These are phyloP conservation scores for Fusarium fujikuroi DNA, from an alignment of 2,329 filamentous ascomycete genomes.

Conservation along the genomic window DNA sequence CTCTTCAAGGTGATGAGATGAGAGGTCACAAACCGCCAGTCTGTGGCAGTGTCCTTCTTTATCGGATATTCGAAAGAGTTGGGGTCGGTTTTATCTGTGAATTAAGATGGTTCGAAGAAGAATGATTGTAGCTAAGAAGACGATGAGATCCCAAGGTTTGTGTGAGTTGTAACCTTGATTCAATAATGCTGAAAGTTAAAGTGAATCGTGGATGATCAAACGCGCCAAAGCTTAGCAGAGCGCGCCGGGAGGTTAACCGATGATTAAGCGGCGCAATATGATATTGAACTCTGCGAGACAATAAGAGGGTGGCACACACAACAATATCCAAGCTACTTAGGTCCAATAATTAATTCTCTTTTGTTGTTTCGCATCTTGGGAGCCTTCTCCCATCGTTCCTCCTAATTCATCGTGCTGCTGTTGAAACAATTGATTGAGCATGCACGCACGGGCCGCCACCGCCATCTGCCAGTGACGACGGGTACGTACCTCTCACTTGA, in stretches of 20 bases:
- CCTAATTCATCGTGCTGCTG: background rate
- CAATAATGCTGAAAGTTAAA: conserved; percentile 17
- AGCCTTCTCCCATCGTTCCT: background rate
- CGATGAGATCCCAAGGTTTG: conserved; percentile 5
- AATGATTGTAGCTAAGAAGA: background rate
- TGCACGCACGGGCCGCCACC: background rate
- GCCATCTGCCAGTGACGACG: background rate
- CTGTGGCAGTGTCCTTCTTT: background rate
- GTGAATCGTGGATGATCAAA: conserved; percentile 16
- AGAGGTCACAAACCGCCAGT: background rate
- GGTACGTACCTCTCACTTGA: background rate
- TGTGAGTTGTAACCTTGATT: conserved; percentile 15
- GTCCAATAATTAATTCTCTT: no score
- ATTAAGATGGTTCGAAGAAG: background rate
- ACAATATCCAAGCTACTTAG: no score
- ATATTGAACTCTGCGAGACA: background rate
- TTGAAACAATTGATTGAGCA: background rate
- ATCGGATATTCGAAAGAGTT: background rate
- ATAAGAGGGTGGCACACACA: background rate
- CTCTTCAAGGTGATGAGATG: background rate
- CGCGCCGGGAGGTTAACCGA: conserved; percentile 34
- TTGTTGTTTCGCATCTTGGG: no score
- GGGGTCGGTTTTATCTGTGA: no score
- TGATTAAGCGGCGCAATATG: conserved; percentile 33
- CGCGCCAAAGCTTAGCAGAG: conserved; percentile 20